Base-by-base conservation (phyloP, 2,329 filamentous ascomycete genomes). In the Thielaviopsis punctulata region DNA sequence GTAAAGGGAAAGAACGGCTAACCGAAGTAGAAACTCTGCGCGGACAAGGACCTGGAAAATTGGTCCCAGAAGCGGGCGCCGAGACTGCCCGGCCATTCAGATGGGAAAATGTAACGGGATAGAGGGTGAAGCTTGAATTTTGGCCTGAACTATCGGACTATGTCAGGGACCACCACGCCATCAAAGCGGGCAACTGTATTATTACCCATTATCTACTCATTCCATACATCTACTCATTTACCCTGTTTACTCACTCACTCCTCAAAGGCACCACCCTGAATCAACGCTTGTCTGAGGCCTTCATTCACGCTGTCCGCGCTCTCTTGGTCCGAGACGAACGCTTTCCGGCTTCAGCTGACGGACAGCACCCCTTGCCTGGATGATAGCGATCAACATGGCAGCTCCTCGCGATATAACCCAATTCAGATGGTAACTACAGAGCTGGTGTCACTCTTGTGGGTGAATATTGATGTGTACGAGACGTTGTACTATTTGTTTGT, bases 11-110 rank as follows among this genome's bases (percentile, higher is more conserved):
- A 24, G 19, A 13, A 8, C 18, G n/a, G 24, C 4, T 22, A 45
- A 9, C 21, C 21, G 1, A 6, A 36, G 27, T 41, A 57, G 56
- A 53, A 47, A 50, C 47, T 57, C 36, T 53, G 56, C 27, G 55
- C 55, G 21, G 85, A 86, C 27, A 94, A 93, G 66, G 92, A 96
- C 63, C 69, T 96, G 56, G 90, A 98, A 62, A 77, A 87, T 62
- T 98, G 92, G 92, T 90, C 96, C 65, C 92, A 96, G 68, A 93
- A 92, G 68, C 80, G 93, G 51, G 88, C 96, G 10, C 80, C 95
- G 69, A 75, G 92, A 63, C 74, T 95, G 56, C 81, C 86, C 19
- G 92, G 92, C 58, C 93, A 98, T 66, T 84, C 79, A 56, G 90
- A 98, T 65, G 90, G 90, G 30, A 76, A 86, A 49, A 64, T 95